Evolutionary conservation across 1,284 basidiomycete species (phyloP), one percentile per base, ranked within the genome.

Genomic region (Rhodotorula sp.): DNA sequence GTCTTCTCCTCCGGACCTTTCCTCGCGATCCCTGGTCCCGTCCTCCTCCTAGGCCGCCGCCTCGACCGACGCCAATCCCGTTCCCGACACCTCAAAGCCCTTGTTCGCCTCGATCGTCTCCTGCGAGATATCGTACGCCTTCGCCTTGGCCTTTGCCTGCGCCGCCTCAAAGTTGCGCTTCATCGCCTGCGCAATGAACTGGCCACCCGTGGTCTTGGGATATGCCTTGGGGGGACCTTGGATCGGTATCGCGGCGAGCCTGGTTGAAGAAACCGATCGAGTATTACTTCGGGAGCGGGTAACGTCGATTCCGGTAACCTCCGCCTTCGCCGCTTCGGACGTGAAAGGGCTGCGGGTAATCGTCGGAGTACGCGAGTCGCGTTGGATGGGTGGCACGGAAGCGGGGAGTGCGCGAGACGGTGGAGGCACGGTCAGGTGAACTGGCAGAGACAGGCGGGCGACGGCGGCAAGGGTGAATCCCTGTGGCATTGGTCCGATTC

Each of bases 211-310:
- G 47, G 64, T 68, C 37, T 34, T 31, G 1, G 67, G 67, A 48
- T 68, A 68, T 5, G 54, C 62, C 56, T 61, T 61, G 13, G 56
- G 44, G n/a, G 77, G 76, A 2, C 77, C 76, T 63, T 78, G 77
- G 46, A 78, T 76, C 69, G 22, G 72, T 68, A 37, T 67, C 34
- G 59, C 69, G 68, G 30, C 74, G 59, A 16, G 76, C 76, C 59
- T 78, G 77, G 66, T 78, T 78, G 70, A 78, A 78, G 69, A 77
- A 77, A 16, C 72, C 77, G 44, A 78, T 77, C 50, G 73, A 76
- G 74, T 77, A 34, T 34, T 34, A 34, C 34, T 34, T 34, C 6
- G 34, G 34, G 6, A 10, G 34, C 34, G 34, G 34, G 34, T 34
- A 34, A 34, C 10, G 34, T 10, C 10, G 34, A 10, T 34, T 34